Evolutionary conservation across 2,329 filamentous ascomycete genomes (phyloP), one percentile per base, ranked within the genome.

Genomic region (Bipolaris victoriae): DNA sequence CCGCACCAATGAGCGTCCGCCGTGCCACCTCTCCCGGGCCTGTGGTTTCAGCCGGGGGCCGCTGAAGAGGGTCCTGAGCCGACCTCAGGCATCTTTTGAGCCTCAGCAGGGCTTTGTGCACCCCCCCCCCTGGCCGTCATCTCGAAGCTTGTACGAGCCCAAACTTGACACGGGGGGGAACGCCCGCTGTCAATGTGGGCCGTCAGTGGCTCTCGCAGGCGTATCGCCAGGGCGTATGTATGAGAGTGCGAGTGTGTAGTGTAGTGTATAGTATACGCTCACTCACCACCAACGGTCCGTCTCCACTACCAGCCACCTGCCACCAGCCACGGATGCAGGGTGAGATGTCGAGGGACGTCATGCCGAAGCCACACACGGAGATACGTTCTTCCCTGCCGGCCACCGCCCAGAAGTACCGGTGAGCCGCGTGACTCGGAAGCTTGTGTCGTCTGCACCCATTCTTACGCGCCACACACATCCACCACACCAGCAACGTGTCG

Each of bases 351-450:
- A 51, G 47, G 50, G 54, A 59, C 50, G 52, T 59, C 56, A 59
- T 46, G 29, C 55, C 61, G 46, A 46, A 56, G 56, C 55, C 57
- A 64, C 56, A 47, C 9, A 3, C 52, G 60, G 58, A 53, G 41
- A 52, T 52, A 51, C 10, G 31, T 58, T 54, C 20, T 52, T 57
- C 52, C 54, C 39, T 13, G 49, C 33, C 43, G 16, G 16, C 49
- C 26, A 41, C 24, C 55, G 61, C 63, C 54, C 48, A 58, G 56
- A 65, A 63, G 54, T 62, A 51, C 60, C 63, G 63, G 63, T 66
- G 63, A 66, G 63, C 55, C 44, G 37, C 26, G 57, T 63, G 62
- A 65, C 56, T 53, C 63, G 60, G 56, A 57, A 55, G 48, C 58
- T 60, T 56, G 58, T 61, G 64, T 50, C 57, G 44, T 31, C 55